phyloP scores from a whole-genome alignment of 257 asterid genomes.

The Ajuga chamaepitys region DNA sequence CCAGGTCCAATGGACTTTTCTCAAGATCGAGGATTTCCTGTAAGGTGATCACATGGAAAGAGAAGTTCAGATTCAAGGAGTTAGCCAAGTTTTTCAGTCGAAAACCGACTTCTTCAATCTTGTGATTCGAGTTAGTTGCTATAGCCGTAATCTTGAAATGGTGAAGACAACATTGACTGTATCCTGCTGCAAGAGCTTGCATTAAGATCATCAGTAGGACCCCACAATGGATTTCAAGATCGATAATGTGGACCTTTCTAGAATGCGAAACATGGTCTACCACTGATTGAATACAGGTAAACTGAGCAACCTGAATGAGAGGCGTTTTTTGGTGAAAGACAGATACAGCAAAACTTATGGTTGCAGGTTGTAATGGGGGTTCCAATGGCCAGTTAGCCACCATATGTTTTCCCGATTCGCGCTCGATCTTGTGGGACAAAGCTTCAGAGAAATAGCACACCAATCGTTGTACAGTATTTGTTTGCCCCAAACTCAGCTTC shows the following conservation, averaged over 20 bases:
- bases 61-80: slow-evolving; percentile 7
- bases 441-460: slow-evolving; percentile 40
- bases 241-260: slow-evolving; percentile 30
- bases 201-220: slow-evolving; percentile 21
- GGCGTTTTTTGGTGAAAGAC: slow-evolving; percentile 18
- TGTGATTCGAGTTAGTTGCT: slow-evolving; percentile 19
- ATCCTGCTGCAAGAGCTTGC: slow-evolving; percentile 19
- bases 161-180: background rate
- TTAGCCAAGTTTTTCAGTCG: slow-evolving; percentile 2
- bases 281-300: slow-evolving; percentile 35
- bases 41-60: background rate
- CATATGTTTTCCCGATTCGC: slow-evolving; percentile 23
- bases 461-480: slow-evolving; percentile 21
- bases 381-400: background rate
- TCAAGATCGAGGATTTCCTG: background rate
- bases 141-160: slow-evolving; percentile 44
- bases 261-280: slow-evolving; percentile 28
- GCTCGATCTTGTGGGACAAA: slow-evolving; percentile 34
- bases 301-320: slow-evolving; percentile 22
- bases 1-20: background rate
- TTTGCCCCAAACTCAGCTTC: slow-evolving; percentile 10
- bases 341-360: background rate
- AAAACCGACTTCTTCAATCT: slow-evolving; percentile 26
- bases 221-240: slow-evolving; percentile 24
- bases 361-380: too few species aligned